phyloP scores from a whole-genome alignment of 768 basidiomycete species.

The Kwoniella sp. region DNA sequence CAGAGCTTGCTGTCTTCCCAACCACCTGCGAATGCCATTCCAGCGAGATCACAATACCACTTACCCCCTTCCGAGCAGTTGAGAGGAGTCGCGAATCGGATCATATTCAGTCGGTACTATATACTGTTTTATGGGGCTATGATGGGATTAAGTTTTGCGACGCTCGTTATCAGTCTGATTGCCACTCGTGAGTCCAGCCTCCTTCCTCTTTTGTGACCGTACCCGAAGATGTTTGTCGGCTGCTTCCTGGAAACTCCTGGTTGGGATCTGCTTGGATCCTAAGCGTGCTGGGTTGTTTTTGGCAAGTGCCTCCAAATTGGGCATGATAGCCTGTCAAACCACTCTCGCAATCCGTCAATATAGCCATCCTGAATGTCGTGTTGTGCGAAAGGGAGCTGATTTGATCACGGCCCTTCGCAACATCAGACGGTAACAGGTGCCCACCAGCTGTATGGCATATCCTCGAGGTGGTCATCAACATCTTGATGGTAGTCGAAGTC shows the following conservation, averaged over 20 bases:
- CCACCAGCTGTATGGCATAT: constrained; percentile 53
- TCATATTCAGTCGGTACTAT: constrained; percentile 55
- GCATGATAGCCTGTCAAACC: no score
- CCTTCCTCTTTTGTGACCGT: background rate
- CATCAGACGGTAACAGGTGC: constrained; percentile 40
- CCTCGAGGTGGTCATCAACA: constrained; percentile 55
- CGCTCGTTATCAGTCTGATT: constrained; percentile 52
- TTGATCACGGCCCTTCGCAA: no score
- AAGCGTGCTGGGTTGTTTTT: no score
- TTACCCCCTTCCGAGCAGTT: constrained; percentile 49
- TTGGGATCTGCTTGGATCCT: no score
- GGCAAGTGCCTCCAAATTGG: no score
- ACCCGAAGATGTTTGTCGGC: no score
- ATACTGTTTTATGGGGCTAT: constrained; percentile 54
- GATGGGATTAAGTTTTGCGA: constrained; percentile 54
- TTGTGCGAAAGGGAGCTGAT: no score
- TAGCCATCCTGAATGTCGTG: no score
- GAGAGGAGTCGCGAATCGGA: constrained; percentile 53
- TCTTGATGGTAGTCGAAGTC: constrained; percentile 92
- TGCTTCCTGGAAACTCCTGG: no score
- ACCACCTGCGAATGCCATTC: constrained; percentile 1
- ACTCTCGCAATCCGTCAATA: no score
- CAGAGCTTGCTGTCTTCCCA: background rate
- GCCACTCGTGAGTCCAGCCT: constrained; percentile 43
- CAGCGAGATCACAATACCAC: constrained; percentile 45